Evolutionary conservation across 352 stramenopile species (phyloP), one percentile per base, ranked within the genome.

Genomic region (Globisporangium megalacanthum): DNA sequence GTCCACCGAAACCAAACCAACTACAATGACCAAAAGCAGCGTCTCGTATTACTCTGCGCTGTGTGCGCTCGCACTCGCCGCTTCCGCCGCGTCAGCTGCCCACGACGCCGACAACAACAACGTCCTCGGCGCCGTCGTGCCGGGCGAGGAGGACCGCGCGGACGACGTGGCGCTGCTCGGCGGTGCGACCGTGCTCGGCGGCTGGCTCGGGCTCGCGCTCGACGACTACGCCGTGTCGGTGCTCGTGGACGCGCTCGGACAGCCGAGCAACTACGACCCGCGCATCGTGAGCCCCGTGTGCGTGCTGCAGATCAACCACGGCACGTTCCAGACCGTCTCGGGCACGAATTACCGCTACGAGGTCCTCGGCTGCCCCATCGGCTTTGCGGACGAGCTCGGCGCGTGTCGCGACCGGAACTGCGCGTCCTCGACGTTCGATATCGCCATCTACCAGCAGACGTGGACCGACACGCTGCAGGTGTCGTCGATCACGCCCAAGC

Each of bases 271-370:
- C 49, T 83, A 80, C 60, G 55, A 47, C 31, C 56, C 62, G 8
- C 49, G 66, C 17, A 66, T 82, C 58, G 68, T 20, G 3, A 49
- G 56, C 2, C 60, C 54, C 9, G 60, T 85, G 51, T 87, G 77
- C 55, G 56, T 79, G 6, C 59, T 76, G 9, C 63, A 64, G 17
- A 62, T 85, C 49, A 55, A 77, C 36, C 61, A 52, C 45, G 65
- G 78, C 15, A 25, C 68, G 46, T 66, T 58, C 29, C 74, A 87
- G 61, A 69, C 62, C 20, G 75, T 87, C 9, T 64, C 70, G 10
- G 77, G 77, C 39, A 85, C 73, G 46, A 83, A 83, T 61, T 87
- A 83, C 65, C 75, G 72, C 46, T 87, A 82, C 64, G 53, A 76
- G 20, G 60, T 83, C n/a, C 61, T 69, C 4, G 77, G 70, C 17